These are phyloP conservation scores for Viola odorata DNA, from an alignment of 345 rosid genomes.

Conservation along the genomic window DNA sequence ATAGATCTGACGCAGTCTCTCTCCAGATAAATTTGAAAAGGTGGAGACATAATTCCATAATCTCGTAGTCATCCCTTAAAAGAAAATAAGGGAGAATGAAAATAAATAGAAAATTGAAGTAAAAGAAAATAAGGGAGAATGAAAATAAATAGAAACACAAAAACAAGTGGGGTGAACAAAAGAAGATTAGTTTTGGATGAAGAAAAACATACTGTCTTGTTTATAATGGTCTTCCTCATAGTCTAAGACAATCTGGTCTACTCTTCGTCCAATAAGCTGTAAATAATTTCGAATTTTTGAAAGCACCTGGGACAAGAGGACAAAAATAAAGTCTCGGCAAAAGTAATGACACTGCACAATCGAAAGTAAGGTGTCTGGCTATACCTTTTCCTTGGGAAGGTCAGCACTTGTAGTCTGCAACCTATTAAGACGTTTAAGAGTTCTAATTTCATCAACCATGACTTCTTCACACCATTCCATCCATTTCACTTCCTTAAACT, in stretches of 20 bases:
- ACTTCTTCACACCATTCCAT: slow-evolving; percentile 99
- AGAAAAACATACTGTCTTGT: slow-evolving; percentile 70
- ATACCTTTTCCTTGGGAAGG: slow-evolving; percentile 92
- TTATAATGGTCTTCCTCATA: slow-evolving; percentile 61
- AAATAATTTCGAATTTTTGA: slow-evolving; percentile 85
- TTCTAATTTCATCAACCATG: slow-evolving; percentile 71
- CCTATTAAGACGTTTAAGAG: slow-evolving; percentile 70
- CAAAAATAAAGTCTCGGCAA: slow-evolving; percentile 1
- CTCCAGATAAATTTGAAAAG: slow-evolving; percentile 90
- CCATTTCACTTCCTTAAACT: slow-evolving; percentile 98
- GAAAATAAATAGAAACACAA: not conserved
- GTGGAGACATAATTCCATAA: slow-evolving; percentile 96
- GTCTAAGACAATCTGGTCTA: slow-evolving; percentile 73
- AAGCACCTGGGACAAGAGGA: slow-evolving; percentile 57
- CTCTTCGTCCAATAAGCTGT: slow-evolving; percentile 81
- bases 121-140: not conserved
- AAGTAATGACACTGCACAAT: not conserved
- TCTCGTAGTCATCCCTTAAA: slow-evolving; percentile 77
- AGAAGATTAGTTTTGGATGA: not conserved
- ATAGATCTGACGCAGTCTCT: slow-evolving; percentile 80
- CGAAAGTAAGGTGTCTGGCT: not conserved
- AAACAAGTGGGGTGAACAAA: not conserved
- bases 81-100: not conserved
- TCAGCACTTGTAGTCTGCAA: slow-evolving; percentile 94
- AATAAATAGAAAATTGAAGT: not conserved